Percentiles rank a stretch among this genome's conserved stretches.
Conservation (phyloP, 73 alveolate genomes). For the Paramecium bursaria region DNA sequence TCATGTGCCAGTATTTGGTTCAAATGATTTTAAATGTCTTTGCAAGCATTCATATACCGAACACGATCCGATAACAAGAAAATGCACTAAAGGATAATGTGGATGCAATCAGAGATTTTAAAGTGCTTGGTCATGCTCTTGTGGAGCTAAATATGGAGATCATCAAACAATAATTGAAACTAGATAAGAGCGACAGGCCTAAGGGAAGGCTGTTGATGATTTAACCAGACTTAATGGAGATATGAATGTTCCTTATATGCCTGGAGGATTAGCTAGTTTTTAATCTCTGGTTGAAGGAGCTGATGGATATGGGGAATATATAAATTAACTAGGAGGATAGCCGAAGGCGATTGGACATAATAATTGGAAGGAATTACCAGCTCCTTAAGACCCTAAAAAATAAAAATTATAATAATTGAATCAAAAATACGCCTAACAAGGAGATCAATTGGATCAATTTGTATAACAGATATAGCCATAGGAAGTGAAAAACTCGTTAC, state of each 20-base stretch:
- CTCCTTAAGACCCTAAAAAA: slow-evolving; percentile 53
- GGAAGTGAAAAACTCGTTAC: too few relatives aligned
- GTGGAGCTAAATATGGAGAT: slow-evolving; percentile 87
- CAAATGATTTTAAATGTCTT: slow-evolving; percentile 94
- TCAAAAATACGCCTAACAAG: not conserved
- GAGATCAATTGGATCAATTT: too few relatives aligned
- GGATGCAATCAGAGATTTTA: slow-evolving; percentile 82
- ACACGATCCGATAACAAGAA: slow-evolving; percentile 79
- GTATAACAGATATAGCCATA: too few relatives aligned
- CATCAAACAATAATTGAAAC: slow-evolving; percentile 94
- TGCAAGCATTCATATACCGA: slow-evolving; percentile 96
- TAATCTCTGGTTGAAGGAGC: slow-evolving; percentile 71
- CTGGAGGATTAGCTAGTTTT: slow-evolving; percentile 78
- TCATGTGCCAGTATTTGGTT: slow-evolving; percentile 95
- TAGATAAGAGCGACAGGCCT: slow-evolving; percentile 95
- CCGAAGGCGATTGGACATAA: slow-evolving; percentile 27
- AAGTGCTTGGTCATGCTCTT: slow-evolving; percentile 92
- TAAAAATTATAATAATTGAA: slow-evolving; percentile 1
- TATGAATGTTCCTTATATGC: slow-evolving; percentile 66
- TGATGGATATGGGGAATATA: slow-evolving; percentile 65
- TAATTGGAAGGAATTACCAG: not conserved
- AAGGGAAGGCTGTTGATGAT: slow-evolving; percentile 95
- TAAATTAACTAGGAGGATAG: slow-evolving; percentile 42
- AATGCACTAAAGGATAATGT: slow-evolving; percentile 76
- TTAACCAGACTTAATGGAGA: slow-evolving; percentile 64